Conservation (phyloP, 768 basidiomycete species). For the Neoboletus magnificus region DNA sequence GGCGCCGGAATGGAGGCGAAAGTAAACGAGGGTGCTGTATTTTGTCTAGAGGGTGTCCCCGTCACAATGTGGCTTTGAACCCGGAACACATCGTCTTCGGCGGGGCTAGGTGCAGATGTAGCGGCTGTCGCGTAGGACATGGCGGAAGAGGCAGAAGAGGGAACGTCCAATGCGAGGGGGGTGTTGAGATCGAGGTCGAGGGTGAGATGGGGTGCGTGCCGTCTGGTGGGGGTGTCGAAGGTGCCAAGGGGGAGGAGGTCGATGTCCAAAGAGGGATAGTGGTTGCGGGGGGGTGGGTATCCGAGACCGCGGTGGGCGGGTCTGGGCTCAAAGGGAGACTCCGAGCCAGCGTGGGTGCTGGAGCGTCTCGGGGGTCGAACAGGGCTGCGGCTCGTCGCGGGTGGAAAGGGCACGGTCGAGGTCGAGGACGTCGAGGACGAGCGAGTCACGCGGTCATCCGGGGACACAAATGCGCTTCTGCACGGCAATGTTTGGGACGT, state of each 20-base stretch:
- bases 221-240: slow-evolving; percentile 6
- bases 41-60: slow-evolving; percentile 1
- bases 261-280: slow-evolving; percentile 10
- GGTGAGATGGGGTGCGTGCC: slow-evolving; percentile 11
- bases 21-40: slow-evolving; percentile 5
- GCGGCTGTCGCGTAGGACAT: slow-evolving; percentile 24
- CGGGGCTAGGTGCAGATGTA: slow-evolving; percentile 8
- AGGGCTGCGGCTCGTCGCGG: slow-evolving; percentile 2
- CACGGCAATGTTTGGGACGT: not conserved
- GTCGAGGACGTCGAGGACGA: slow-evolving; percentile 1
- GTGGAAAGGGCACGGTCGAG: slow-evolving; percentile 22
- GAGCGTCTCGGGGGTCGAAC: slow-evolving; percentile 3
- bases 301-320: not conserved
- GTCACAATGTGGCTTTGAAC: not conserved
- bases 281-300: not conserved
- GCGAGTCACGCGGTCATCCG: not conserved
- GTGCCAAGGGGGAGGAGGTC: slow-evolving; percentile 8
- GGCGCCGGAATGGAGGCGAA: slow-evolving; percentile 2
- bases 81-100: slow-evolving; percentile 14
- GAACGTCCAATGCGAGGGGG: slow-evolving; percentile 16
- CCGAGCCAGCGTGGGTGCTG: slow-evolving; percentile 10
- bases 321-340: slow-evolving; percentile 22
- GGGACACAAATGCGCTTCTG: not conserved
- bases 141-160: slow-evolving; percentile 16
- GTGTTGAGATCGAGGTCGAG: slow-evolving; percentile 23